Evolutionary conservation across 75 land plant species (phyloP).

Genomic region (Picea sitchensis): DNA sequence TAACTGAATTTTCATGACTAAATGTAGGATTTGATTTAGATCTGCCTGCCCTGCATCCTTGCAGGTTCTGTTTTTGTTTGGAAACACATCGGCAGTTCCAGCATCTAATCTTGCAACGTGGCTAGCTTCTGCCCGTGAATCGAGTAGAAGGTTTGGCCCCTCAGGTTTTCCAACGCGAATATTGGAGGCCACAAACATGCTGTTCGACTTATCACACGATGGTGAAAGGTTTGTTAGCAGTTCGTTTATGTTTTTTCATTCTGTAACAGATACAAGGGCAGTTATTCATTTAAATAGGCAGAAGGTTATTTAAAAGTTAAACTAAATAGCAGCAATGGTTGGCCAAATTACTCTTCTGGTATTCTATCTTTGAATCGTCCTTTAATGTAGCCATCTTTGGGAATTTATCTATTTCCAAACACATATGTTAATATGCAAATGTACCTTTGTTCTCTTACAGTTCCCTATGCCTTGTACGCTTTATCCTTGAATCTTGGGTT

Average conservation of each 20-base stretch:
- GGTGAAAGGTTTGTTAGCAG: background rate
- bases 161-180: slow-evolving; percentile 46
- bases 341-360: background rate
- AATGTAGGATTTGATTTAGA: background rate
- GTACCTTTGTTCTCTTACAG: background rate
- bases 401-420: background rate
- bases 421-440: background rate
- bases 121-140: slow-evolving; percentile 57
- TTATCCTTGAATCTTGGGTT: background rate
- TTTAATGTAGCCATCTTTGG: background rate
- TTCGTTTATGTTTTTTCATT: background rate
- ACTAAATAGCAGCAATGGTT: background rate
- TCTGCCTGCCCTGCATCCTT: background rate
- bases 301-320: slow-evolving; percentile 2
- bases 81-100: slow-evolving; percentile 22
- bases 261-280: background rate
- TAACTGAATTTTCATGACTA: background rate
- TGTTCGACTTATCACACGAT: background rate
- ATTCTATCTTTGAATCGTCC: background rate
- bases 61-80: background rate
- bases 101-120: slow-evolving; percentile 49
- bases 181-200: slow-evolving; percentile 16
- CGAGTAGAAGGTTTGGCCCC: slow-evolving; percentile 32
- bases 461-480: background rate
- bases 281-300: background rate